phyloP scores from a whole-genome alignment of 176 grass and related monocot species.

The Tillandsia leiboldiana region DNA sequence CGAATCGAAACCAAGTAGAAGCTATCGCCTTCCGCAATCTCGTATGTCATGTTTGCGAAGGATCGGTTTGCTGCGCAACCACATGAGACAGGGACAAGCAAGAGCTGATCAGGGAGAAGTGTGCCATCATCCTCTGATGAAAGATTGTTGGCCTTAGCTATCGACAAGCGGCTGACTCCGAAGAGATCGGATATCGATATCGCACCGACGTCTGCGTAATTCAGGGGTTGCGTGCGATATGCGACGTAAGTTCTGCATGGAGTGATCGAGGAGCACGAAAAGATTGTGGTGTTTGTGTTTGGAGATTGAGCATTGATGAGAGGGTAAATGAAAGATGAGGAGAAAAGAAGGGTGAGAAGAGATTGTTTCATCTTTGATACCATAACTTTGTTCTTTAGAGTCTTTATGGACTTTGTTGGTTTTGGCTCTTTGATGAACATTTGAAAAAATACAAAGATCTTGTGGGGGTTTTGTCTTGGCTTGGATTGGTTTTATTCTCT shows the following conservation, averaged over 20 bases:
- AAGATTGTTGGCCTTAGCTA: slow-evolving; percentile 39
- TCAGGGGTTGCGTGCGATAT: slow-evolving; percentile 41
- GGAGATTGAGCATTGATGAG: background rate
- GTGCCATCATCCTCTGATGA: slow-evolving; percentile 31
- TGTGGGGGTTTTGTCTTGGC: too few species aligned
- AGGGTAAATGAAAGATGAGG: background rate
- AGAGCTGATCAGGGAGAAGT: slow-evolving; percentile 36
- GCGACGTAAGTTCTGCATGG: slow-evolving; percentile 35
- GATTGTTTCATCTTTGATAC: background rate
- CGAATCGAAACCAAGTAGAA: slow-evolving; percentile 28
- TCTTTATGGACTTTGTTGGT: too few species aligned
- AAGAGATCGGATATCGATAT: slow-evolving; percentile 74
- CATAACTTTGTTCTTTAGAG: too few species aligned
- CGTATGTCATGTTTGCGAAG: slow-evolving; percentile 43
- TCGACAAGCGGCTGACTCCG: slow-evolving; percentile 28
- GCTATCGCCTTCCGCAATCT: slow-evolving; percentile 25
- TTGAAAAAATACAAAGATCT: too few species aligned
- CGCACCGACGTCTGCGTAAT: slow-evolving; percentile 15
- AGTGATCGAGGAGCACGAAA: slow-evolving; percentile 7
- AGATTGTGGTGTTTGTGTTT: slow-evolving; percentile 13
- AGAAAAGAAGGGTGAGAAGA: background rate
- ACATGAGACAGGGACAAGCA: slow-evolving; percentile 40
- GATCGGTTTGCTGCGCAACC: slow-evolving; percentile 36
- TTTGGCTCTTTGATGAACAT: too few species aligned
- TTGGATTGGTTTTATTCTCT: too few species aligned